phyloP scores from a whole-genome alignment of 1,284 basidiomycete genomes.

The Leucoagaricus sp. region DNA sequence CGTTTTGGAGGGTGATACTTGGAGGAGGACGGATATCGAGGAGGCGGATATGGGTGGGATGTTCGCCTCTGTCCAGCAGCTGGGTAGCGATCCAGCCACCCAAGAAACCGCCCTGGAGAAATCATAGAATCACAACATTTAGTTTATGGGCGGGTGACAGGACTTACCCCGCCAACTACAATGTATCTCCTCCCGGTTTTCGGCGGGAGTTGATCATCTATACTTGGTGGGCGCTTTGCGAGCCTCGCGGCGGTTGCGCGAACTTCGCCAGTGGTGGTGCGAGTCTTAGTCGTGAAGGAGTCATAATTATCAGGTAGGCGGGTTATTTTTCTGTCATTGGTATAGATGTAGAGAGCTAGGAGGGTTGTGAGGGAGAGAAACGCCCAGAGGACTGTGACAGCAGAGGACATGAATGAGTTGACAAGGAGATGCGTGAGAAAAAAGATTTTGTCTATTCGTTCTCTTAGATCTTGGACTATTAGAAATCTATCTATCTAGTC shows the following conservation, averaged over 20 bases:
- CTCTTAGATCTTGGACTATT: not conserved
- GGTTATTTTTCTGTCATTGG: constrained; percentile 54
- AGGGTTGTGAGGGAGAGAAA: constrained; percentile 16
- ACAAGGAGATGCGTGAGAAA: constrained; percentile 5
- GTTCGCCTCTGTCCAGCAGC: constrained; percentile 67
- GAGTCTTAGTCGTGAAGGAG: constrained; percentile 43
- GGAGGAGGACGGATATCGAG: constrained; percentile 61
- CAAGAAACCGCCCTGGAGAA: constrained; percentile 63
- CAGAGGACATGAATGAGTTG: not conserved
- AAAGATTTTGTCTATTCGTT: not conserved
- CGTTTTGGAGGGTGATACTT: not conserved
- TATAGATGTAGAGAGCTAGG: constrained; percentile 43
- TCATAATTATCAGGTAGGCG: constrained; percentile 43
- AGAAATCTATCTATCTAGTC: not conserved
- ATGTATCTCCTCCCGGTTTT: constrained; percentile 40
- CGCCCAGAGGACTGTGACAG: not conserved
- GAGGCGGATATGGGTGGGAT: constrained; percentile 63
- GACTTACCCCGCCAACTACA: constrained; percentile 42
- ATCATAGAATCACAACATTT: not conserved
- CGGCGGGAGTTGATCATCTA: constrained; percentile 32
- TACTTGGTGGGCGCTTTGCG: constrained; percentile 30
- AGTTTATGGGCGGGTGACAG: not conserved
- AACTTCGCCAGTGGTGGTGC: constrained; percentile 43
- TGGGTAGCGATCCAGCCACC: constrained; percentile 76
- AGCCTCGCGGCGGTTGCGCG: constrained; percentile 37